A percentile compares a stretch with the other conserved stretches of the same genome.
Conservation (phyloP, 257 asterid species). For the Jacaranda mimosifolia region DNA sequence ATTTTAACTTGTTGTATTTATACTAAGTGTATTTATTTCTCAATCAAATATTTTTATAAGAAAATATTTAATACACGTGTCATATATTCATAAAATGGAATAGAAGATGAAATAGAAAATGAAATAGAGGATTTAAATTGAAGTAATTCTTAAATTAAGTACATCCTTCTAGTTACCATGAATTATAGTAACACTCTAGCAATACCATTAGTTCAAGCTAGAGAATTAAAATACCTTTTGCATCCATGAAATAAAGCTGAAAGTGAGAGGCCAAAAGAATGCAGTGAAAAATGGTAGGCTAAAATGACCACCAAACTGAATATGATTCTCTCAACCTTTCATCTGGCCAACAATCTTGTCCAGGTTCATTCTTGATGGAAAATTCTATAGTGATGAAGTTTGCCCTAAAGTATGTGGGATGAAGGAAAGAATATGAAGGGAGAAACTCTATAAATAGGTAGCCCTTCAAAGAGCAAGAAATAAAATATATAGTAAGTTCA, state of each 20-base stretch:
- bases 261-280: conserved; percentile 22
- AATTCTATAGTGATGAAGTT: neutral
- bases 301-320: conserved; percentile 30
- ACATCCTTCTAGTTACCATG: no score
- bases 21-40: no score
- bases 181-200: no score
- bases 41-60: no score
- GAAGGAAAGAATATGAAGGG: neutral
- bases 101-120: no score
- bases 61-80: no score
- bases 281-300: conserved; percentile 9
- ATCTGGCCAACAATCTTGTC: conserved; percentile 43
- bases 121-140: no score
- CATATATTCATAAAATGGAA: no score
- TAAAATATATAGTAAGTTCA: neutral
- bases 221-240: neutral
- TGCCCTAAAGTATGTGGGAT: conserved; percentile 26
- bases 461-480: neutral
- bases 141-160: no score
- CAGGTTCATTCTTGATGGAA: conserved; percentile 44
- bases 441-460: conserved; percentile 33
- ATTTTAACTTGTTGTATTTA: no score
- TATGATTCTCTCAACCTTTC: conserved; percentile 37
- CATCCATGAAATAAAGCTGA: neutral
- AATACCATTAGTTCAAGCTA: no score